Evolutionary conservation across 2,329 filamentous ascomycete genomes (phyloP).

Genomic region (Pestalotiopsis sp.): DNA sequence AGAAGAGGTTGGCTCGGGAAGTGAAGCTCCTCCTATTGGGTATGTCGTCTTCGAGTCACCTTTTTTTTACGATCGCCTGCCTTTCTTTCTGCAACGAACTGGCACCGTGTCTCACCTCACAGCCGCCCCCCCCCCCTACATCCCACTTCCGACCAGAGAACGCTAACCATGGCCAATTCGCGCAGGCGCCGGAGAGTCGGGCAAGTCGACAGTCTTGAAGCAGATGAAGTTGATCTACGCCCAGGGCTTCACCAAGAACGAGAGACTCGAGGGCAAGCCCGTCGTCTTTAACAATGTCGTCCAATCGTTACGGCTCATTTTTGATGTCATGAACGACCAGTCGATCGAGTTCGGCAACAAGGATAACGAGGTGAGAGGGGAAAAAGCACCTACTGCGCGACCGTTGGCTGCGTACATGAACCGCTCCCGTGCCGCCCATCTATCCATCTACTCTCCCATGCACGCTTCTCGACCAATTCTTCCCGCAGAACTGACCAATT

Average conservation of each 20-base stretch:
- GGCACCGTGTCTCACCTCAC: constrained; percentile 2
- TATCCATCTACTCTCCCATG: background rate
- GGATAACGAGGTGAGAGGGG: constrained; percentile 71
- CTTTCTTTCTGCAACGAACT: constrained; percentile 9
- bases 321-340: constrained; percentile 89
- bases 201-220: constrained; percentile 96
- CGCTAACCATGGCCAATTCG: constrained; percentile 17
- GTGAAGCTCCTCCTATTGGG: constrained; percentile 93
- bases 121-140: too few relatives aligned
- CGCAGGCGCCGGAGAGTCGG: constrained; percentile 88
- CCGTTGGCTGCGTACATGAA: background rate
- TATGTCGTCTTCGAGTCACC: constrained; percentile 46
- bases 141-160: background rate
- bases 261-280: constrained; percentile 91
- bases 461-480: background rate
- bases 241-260: constrained; percentile 84
- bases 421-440: background rate
- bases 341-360: constrained; percentile 77
- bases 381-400: background rate
- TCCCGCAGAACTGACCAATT: constrained; percentile 25
- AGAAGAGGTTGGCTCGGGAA: constrained; percentile 82
- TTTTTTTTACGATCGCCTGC: too few relatives aligned
- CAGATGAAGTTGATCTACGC: constrained; percentile 99
- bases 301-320: constrained; percentile 87
- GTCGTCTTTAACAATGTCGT: constrained; percentile 96